A percentile compares a stretch with the other conserved stretches of the same genome.
Evolutionary conservation across 2,329 filamentous ascomycete species (phyloP).

Genomic region (Cryphonectria japonica): DNA sequence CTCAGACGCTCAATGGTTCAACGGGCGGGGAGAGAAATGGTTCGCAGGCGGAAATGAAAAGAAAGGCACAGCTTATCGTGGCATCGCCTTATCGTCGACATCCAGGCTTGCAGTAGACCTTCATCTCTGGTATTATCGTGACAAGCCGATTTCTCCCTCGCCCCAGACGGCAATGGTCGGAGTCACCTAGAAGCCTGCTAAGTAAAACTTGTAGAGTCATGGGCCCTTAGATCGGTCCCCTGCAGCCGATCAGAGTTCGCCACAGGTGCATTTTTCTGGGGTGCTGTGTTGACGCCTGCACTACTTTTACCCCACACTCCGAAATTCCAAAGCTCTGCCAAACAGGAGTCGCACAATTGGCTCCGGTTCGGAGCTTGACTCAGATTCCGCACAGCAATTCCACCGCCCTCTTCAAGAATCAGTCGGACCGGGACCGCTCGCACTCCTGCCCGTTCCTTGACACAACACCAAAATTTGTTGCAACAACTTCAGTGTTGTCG

Average conservation of each 20-base stretch:
- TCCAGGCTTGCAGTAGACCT: background rate
- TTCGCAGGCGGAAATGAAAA: background rate
- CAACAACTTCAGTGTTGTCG: background rate
- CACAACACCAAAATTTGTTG: background rate
- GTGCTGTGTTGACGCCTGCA: background rate
- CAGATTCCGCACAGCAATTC: background rate
- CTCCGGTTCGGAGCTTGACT: conserved; percentile 17
- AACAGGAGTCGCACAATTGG: conserved; percentile 12
- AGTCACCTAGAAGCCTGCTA: background rate
- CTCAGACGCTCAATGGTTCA: too few relatives aligned
- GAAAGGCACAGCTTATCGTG: background rate
- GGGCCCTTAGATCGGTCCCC: background rate
- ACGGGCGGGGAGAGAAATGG: background rate
- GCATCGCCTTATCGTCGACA: background rate
- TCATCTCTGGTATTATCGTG: background rate
- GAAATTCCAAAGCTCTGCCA: conserved; percentile 11
- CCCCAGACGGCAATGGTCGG: too few relatives aligned
- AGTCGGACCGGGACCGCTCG: background rate
- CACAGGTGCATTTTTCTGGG: conserved; percentile 3
- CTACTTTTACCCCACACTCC: conserved; percentile 20
- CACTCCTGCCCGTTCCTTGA: background rate
- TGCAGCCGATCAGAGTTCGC: conserved; percentile 12
- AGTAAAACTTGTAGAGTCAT: background rate
- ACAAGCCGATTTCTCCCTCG: background rate
- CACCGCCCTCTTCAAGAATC: background rate